Evolutionary conservation across 2,329 filamentous ascomycete species (phyloP), one percentile per base, ranked within the genome.

Genomic region (Alternaria sp.): DNA sequence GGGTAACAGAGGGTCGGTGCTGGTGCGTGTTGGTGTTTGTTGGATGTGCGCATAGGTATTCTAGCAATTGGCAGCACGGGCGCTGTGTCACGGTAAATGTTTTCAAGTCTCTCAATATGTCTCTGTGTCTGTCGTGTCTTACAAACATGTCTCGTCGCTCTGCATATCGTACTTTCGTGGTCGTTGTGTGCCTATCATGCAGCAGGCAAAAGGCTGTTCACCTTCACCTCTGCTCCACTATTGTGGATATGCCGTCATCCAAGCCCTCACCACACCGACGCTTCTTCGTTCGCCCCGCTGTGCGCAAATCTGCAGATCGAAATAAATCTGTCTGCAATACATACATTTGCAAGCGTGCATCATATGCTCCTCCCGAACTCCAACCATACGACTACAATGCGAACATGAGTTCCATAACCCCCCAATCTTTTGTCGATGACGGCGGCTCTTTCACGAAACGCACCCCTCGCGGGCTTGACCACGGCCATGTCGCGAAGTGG

Each of bases 381-480:
- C 36, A 10, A 21, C 21, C n/a, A 6, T 7, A 15, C 26, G 55
- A 56, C 25, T 21, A 13, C 12, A 15, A 10, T n/a, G 23, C 47
- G 9, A 11, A 23, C 45, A 68, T 74, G 68, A 70, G 63, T 51
- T 59, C 66, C 50, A 59, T 62, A 45, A 66, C 68, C 3, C 59
- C 69, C 1, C 58, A 63, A 6, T 75, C 72, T 26, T 72, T 63
- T 57, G 30, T 71, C 47, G 76, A 79, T 56, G 74, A 77, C 60
- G 67, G 63, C 57, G 15, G 19, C 46, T 66, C 64, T 13, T 59
- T 76, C 61, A 43, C 49, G 5, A 46, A 61, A 5, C 72, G 71
- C 62, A 59, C 67, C 43, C 69, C 69, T 17, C 59, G 36, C 19
- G 36, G 45, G n/a, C 45, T 57, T 15, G 11, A 50, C 15, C 44